These are phyloP conservation scores for Myxozyma udenii DNA, from an alignment of 805 yeast genomes.

Conservation along the genomic window DNA sequence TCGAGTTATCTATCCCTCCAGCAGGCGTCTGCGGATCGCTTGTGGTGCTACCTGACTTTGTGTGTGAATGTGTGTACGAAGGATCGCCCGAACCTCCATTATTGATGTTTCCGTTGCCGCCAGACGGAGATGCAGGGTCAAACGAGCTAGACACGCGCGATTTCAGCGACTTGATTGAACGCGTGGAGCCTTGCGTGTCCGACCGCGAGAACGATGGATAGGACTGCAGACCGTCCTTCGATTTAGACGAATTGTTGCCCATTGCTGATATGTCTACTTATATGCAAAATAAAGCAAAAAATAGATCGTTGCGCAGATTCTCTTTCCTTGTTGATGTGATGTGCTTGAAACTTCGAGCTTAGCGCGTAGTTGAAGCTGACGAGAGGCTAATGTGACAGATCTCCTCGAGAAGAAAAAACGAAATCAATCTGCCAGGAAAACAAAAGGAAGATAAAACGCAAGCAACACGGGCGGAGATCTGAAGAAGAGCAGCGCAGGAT, in stretches of 20 bases:
- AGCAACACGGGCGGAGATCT: neutral
- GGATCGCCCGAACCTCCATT: neutral
- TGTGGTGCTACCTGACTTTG: neutral
- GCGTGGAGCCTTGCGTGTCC: conserved; percentile 43
- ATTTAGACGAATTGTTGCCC: conserved; percentile 42
- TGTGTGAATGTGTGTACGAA: neutral
- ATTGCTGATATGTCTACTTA: conserved; percentile 29
- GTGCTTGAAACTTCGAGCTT: too few species aligned
- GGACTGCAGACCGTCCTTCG: conserved; percentile 32
- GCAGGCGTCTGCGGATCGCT: neutral
- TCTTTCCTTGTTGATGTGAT: too few species aligned
- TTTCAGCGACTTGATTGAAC: conserved; percentile 37
- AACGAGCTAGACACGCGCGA: conserved; percentile 6
- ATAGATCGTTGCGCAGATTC: too few species aligned
- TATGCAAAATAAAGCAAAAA: too few species aligned
- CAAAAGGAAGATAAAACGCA: neutral
- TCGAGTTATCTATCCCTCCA: conserved; percentile 16
- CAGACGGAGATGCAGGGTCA: neutral
- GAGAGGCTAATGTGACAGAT: too few species aligned
- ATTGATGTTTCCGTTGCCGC: neutral
- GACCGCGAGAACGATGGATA: conserved; percentile 41
- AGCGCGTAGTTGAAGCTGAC: too few species aligned
- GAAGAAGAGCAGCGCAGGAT: neutral
- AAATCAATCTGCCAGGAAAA: too few species aligned
- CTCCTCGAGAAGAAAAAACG: too few species aligned